phyloP scores from a whole-genome alignment of 176 grass and related monocot genomes.

The Metroxylon sagu region DNA sequence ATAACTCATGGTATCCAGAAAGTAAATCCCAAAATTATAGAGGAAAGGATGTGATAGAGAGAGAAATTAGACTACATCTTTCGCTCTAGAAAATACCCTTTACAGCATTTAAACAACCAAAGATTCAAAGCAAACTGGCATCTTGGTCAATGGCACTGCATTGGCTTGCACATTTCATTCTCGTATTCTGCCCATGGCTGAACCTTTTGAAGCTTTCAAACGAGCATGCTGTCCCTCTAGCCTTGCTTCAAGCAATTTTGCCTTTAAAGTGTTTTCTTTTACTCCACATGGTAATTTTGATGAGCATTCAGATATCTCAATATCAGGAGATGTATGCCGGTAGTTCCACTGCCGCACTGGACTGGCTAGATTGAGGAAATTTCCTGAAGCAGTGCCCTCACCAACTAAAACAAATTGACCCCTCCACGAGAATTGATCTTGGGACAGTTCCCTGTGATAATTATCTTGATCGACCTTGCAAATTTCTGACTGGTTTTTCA shows the following conservation, averaged over 20 bases:
- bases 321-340: constrained; percentile 6
- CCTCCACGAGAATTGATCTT: constrained; percentile 5
- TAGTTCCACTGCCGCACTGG: constrained; percentile 22
- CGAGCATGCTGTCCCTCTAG: constrained; percentile 74
- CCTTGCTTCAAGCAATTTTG: constrained; percentile 86
- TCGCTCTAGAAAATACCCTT: too few species aligned
- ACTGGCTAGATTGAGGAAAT: constrained; percentile 16
- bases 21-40: too few species aligned
- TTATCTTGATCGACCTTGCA: constrained; percentile 22
- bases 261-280: constrained; percentile 60
- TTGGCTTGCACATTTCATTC: constrained; percentile 10
- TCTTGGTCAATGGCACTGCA: too few species aligned
- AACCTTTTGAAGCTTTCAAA: constrained; percentile 35
- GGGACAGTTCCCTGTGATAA: constrained; percentile 13
- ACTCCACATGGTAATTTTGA: constrained; percentile 16
- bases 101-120: too few species aligned
- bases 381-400: constrained; percentile 11
- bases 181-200: constrained; percentile 13
- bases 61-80: too few species aligned
- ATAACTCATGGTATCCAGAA: too few species aligned
- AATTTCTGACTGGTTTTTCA: constrained; percentile 35
- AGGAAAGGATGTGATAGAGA: too few species aligned
- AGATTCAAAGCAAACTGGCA: too few species aligned
- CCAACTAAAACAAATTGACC: constrained; percentile 19
- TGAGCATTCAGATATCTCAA: constrained; percentile 37